A percentile compares a stretch with the other conserved stretches of the same genome.
These are phyloP conservation scores for Leccinum subtestaceum DNA, from an alignment of 768 basidiomycete genomes.

Conservation along the genomic window DNA sequence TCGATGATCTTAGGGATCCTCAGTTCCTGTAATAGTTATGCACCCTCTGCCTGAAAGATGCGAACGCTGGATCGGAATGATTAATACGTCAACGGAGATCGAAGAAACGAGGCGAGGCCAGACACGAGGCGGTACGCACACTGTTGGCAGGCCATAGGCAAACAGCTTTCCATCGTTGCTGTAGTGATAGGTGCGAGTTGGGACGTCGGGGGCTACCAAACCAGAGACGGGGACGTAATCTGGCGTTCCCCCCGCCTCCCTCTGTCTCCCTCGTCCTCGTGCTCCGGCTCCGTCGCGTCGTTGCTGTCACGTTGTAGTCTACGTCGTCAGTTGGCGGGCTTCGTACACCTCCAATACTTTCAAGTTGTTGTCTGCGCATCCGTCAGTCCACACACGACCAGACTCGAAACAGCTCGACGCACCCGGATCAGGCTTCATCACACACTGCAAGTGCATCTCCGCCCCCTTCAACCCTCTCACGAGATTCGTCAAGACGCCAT, in stretches of 20 bases:
- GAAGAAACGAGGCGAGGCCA: constrained; percentile 2
- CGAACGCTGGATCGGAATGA: constrained; percentile 49
- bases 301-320: too few relatives aligned
- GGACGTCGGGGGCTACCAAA: constrained; percentile 52
- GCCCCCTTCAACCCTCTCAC: constrained; percentile 77
- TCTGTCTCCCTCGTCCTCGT: too few relatives aligned
- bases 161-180: constrained; percentile 85
- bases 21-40: constrained; percentile 73
- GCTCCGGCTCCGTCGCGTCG: too few relatives aligned
- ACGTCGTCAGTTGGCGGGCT: too few relatives aligned
- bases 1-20: constrained; percentile 73
- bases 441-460: constrained; percentile 67
- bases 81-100: constrained; percentile 14
- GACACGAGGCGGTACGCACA: constrained; percentile 47
- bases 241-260: constrained; percentile 46
- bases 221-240: too few relatives aligned
- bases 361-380: too few relatives aligned
- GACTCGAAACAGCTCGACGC: constrained; percentile 22
- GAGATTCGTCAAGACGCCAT: constrained; percentile 65
- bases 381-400: background rate
- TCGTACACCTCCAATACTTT: too few relatives aligned
- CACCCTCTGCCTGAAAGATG: constrained; percentile 73
- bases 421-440: constrained; percentile 92
- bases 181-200: constrained; percentile 76
- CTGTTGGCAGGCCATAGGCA: constrained; percentile 75